Conservation (phyloP, 257 asterid genomes). For the Nicotiana tabacum region DNA sequence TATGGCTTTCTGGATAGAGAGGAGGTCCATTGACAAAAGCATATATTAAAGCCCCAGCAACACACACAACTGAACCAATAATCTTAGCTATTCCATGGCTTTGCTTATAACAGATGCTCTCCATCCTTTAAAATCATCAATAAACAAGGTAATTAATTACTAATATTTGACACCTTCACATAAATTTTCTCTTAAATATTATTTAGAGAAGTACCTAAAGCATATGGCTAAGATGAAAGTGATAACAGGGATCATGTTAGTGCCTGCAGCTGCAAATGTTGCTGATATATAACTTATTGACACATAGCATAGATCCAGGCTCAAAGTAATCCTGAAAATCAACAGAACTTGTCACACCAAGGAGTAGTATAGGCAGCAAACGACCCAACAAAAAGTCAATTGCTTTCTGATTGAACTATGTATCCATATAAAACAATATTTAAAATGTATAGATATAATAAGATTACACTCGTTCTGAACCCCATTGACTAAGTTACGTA, state of each 20-base stretch:
- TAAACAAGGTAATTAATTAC: not conserved
- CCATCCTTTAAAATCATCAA: constrained; percentile 29
- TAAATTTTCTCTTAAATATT: not conserved
- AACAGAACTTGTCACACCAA: not conserved
- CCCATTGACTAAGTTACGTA: not conserved
- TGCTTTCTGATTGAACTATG: not conserved
- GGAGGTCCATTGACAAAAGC: constrained; percentile 59
- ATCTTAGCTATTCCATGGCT: constrained; percentile 56
- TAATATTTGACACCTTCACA: not conserved
- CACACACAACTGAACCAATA: constrained; percentile 34
- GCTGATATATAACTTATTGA: constrained; percentile 49
- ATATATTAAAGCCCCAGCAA: constrained; percentile 47
- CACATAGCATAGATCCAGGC: constrained; percentile 37
- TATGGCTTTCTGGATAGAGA: constrained; percentile 18
- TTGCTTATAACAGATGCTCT: constrained; percentile 27
- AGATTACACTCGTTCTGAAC: not conserved
- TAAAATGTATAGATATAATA: not conserved
- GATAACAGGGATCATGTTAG: constrained; percentile 44
- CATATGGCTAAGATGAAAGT: constrained; percentile 53
- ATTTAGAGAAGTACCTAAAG: constrained; percentile 30
- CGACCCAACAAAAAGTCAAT: not conserved
- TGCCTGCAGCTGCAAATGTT: constrained; percentile 51
- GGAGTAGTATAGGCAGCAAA: too few relatives aligned
- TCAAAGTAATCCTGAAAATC: constrained; percentile 37
- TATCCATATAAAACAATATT: not conserved